Percentiles rank a stretch among this genome's conserved stretches.
phyloP scores from a whole-genome alignment of 2,329 filamentous ascomycete genomes.

The Endocalyx cinctus region DNA sequence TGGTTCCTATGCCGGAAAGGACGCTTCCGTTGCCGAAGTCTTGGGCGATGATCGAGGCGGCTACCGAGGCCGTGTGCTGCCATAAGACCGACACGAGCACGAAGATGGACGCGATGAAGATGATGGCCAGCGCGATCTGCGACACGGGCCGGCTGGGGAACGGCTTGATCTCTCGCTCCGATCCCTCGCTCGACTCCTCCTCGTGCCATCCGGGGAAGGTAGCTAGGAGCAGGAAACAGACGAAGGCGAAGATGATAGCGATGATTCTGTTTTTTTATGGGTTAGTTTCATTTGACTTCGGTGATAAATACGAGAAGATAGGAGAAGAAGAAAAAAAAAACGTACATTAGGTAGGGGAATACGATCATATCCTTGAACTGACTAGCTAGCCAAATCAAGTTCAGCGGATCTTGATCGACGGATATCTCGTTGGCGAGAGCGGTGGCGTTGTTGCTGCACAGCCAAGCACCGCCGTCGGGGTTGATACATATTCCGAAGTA shows the following conservation, averaged over 20 bases:
- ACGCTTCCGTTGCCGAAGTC: constrained; percentile 34
- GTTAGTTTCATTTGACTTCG: constrained; percentile 12
- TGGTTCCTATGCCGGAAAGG: constrained; percentile 45
- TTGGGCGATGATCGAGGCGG: constrained; percentile 78
- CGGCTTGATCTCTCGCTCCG: constrained; percentile 85
- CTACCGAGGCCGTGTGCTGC: constrained; percentile 95
- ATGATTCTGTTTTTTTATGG: constrained; percentile 67
- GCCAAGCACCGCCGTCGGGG: constrained; percentile 81
- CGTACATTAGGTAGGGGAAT: constrained; percentile 92
- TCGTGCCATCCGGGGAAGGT: constrained; percentile 98
- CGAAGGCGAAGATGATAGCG: constrained; percentile 93
- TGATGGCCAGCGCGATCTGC: constrained; percentile 87
- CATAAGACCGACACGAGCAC: constrained; percentile 73
- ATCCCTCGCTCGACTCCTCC: constrained; percentile 74
- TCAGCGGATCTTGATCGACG: constrained; percentile 90
- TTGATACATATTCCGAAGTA: constrained; percentile 98
- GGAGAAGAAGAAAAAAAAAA: constrained; percentile 12
- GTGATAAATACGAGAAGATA: too few species aligned
- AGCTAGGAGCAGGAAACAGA: constrained; percentile 89
- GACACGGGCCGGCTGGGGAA: constrained; percentile 91
- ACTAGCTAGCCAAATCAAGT: constrained; percentile 92
- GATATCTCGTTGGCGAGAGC: constrained; percentile 83
- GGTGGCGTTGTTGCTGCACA: constrained; percentile 97
- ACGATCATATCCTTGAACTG: constrained; percentile 99
- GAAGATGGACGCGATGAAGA: constrained; percentile 73